phyloP scores from a whole-genome alignment of 1,139 yeast genomes.

The Blastobotrys persicus region DNA sequence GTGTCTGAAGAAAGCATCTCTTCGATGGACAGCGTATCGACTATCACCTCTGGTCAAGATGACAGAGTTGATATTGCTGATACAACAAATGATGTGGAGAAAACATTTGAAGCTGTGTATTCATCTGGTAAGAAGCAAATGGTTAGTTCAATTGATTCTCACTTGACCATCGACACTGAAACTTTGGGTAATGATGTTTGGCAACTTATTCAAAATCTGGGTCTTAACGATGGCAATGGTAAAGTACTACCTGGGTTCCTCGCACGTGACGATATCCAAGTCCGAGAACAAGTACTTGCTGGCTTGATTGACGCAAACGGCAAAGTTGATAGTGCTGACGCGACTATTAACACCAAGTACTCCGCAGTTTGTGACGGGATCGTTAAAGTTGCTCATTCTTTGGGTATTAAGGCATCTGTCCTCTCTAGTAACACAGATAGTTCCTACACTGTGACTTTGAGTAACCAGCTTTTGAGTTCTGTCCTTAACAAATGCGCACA shows the following conservation, averaged over 20 bases:
- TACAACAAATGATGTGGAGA: background rate
- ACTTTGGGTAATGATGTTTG: background rate
- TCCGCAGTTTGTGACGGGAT: slow-evolving; percentile 1
- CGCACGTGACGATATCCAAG: background rate
- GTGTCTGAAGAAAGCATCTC: background rate
- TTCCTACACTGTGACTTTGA: slow-evolving; percentile 1
- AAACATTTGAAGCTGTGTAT: background rate
- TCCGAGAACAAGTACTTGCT: background rate
- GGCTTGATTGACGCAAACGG: slow-evolving; percentile 5
- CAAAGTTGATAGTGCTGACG: background rate
- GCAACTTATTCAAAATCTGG: no score
- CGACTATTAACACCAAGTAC: background rate
- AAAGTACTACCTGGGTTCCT: no score
- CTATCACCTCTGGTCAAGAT: background rate
- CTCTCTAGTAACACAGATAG: slow-evolving; percentile 2
- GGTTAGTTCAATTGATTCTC: background rate
- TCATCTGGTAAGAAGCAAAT: background rate
- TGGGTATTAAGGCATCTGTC: background rate
- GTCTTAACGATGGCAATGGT: no score
- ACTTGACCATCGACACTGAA: background rate
- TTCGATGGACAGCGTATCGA: slow-evolving; percentile 4
- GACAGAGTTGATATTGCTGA: background rate
- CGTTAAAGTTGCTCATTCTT: slow-evolving; percentile 1
- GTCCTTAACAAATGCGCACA: slow-evolving; percentile 3
- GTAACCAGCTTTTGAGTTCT: background rate